phyloP scores from a whole-genome alignment of 2,329 filamentous ascomycete species.

The Graphium sp. region DNA sequence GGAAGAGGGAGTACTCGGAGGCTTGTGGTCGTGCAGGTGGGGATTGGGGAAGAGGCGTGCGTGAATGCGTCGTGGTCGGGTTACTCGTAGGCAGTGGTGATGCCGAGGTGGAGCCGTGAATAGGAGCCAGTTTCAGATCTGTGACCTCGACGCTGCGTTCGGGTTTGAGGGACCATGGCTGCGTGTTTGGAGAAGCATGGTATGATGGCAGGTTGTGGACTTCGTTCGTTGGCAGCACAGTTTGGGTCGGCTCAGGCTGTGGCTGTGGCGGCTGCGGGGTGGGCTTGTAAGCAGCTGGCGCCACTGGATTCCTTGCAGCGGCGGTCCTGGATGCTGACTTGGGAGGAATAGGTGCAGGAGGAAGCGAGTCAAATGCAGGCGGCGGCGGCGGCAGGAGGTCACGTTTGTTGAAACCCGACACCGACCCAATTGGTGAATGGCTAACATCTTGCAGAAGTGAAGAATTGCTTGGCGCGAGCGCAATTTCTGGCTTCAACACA shows the following conservation, averaged over 20 bases:
- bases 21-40: too few species aligned
- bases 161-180: conserved; percentile 23
- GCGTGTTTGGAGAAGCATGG: too few species aligned
- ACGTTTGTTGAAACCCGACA: conserved; percentile 1
- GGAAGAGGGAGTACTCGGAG: too few species aligned
- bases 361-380: neutral
- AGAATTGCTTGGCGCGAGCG: conserved; percentile 1
- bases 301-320: too few species aligned
- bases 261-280: too few species aligned
- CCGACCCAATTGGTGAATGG: conserved; percentile 7
- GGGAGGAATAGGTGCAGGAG: conserved; percentile 1
- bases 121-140: conserved; percentile 21
- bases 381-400: conserved; percentile 3
- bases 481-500: neutral
- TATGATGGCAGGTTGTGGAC: too few species aligned
- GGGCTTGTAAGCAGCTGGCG: too few species aligned
- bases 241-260: too few species aligned
- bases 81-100: too few species aligned
- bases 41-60: too few species aligned
- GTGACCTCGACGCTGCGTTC: conserved; percentile 20
- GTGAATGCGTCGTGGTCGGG: too few species aligned
- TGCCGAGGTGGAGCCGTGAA: conserved; percentile 21
- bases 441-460: conserved; percentile 1
- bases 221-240: too few species aligned
- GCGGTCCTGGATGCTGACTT: conserved; percentile 2